These are phyloP conservation scores for Nothophaeocryptopus gaeumannii DNA, from an alignment of 2,329 filamentous ascomycete genomes.

Conservation along the genomic window DNA sequence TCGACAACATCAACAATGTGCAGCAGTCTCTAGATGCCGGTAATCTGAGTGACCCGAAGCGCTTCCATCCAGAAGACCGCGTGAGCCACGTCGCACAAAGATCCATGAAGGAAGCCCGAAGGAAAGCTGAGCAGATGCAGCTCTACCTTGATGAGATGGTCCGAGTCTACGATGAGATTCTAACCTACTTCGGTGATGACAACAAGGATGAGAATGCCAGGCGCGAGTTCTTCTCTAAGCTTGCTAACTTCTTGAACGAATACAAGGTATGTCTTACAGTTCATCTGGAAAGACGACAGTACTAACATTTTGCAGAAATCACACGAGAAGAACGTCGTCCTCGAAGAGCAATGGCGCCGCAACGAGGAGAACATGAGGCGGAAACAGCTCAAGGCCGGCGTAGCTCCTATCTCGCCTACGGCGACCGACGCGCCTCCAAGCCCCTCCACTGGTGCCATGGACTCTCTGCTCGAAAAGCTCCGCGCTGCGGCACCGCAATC, in stretches of 20 bases:
- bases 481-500: constrained; percentile 88
- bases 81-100: constrained; percentile 88
- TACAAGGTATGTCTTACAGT: constrained; percentile 66
- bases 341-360: constrained; percentile 78
- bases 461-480: constrained; percentile 89
- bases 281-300: neutral
- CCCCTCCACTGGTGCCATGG: constrained; percentile 84
- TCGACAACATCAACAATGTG: constrained; percentile 90
- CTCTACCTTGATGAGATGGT: constrained; percentile 92
- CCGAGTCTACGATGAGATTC: constrained; percentile 88
- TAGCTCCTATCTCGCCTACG: constrained; percentile 37
- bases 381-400: constrained; percentile 64
- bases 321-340: constrained; percentile 79
- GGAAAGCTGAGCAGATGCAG: constrained; percentile 94
- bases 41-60: constrained; percentile 92
- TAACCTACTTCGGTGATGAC: constrained; percentile 95
- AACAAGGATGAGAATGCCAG: constrained; percentile 86
- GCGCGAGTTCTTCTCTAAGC: constrained; percentile 91
- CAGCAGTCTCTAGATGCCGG: constrained; percentile 89
- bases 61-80: constrained; percentile 95
- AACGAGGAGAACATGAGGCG: constrained; percentile 92
- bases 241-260: constrained; percentile 83
- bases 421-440: constrained; percentile 49
- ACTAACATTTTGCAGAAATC: constrained; percentile 60
- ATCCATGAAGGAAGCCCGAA: constrained; percentile 91